These are phyloP conservation scores for Trypanosoma brucei DNA, from an alignment of 208 protist genomes.

Conservation along the genomic window DNA sequence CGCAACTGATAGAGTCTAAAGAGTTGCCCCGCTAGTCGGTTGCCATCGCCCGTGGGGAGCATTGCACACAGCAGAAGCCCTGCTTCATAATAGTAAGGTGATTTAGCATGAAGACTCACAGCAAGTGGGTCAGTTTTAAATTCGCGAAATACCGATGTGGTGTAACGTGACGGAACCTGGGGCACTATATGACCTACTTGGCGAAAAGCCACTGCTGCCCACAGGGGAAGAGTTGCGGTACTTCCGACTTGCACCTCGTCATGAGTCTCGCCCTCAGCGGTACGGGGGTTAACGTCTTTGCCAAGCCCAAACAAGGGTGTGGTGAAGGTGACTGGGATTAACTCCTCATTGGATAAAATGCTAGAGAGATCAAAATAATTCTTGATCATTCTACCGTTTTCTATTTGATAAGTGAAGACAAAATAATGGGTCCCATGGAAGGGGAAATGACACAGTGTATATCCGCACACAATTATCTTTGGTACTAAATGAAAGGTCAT, in stretches of 20 bases:
- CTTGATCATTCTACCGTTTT: constrained; percentile 40
- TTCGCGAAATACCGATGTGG: constrained; percentile 61
- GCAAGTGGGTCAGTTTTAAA: constrained; percentile 76
- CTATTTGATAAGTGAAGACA: background rate
- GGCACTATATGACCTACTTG: constrained; percentile 42
- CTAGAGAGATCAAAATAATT: constrained; percentile 70
- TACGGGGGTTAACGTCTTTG: constrained; percentile 36
- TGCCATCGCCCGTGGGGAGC: constrained; percentile 51
- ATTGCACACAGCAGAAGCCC: constrained; percentile 51
- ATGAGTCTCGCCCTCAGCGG: constrained; percentile 33
- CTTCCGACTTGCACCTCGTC: constrained; percentile 45
- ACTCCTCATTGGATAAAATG: constrained; percentile 44
- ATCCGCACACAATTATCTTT: too few species aligned
- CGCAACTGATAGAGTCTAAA: constrained; percentile 69
- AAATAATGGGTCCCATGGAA: background rate
- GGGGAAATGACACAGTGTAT: too few species aligned
- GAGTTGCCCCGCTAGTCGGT: constrained; percentile 66
- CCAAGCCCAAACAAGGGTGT: constrained; percentile 50
- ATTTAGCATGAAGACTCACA: constrained; percentile 52
- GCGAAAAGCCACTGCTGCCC: constrained; percentile 54
- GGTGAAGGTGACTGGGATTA: constrained; percentile 51
- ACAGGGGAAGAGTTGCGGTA: constrained; percentile 52
- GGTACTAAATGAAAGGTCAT: too few species aligned
- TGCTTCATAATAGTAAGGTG: constrained; percentile 65
- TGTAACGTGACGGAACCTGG: constrained; percentile 45